These are phyloP conservation scores for Leccinum subrobustum DNA, from an alignment of 1,284 basidiomycete species.

Conservation along the genomic window DNA sequence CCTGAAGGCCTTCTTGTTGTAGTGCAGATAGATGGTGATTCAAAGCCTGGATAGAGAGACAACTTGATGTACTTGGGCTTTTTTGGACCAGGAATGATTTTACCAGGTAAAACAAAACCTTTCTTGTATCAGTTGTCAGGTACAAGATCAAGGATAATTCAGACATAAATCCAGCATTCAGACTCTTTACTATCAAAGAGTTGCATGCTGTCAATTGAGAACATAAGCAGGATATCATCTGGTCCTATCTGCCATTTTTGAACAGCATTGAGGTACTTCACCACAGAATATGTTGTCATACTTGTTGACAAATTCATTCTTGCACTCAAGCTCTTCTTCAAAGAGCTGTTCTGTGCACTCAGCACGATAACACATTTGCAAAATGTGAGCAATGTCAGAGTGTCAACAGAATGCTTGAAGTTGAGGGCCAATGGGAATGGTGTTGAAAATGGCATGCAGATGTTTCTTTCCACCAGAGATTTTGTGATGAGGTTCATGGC, in stretches of 20 bases:
- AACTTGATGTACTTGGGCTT: slow-evolving; percentile 9
- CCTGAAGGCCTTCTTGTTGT: not conserved
- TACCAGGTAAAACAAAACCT: slow-evolving; percentile 1
- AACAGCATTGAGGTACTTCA: slow-evolving; percentile 21
- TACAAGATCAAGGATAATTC: slow-evolving; percentile 3
- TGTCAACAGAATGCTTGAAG: slow-evolving; percentile 32
- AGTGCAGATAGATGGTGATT: slow-evolving; percentile 1
- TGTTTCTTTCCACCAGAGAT: not conserved
- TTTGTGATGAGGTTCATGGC: slow-evolving; percentile 7
- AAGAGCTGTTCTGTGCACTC: slow-evolving; percentile 8
- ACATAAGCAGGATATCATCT: not conserved
- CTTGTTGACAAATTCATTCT: slow-evolving; percentile 5
- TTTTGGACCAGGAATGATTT: slow-evolving; percentile 12
- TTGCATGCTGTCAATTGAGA: slow-evolving; percentile 3
- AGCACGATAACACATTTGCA: slow-evolving; percentile 20
- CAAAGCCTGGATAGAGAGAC: slow-evolving; percentile 3
- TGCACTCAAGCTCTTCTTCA: slow-evolving; percentile 1
- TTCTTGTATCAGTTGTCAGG: slow-evolving; percentile 4
- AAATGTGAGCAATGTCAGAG: slow-evolving; percentile 20
- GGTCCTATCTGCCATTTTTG: slow-evolving; percentile 16
- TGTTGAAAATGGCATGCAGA: slow-evolving; percentile 28
- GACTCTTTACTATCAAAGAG: slow-evolving; percentile 4
- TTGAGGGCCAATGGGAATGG: slow-evolving; percentile 17
- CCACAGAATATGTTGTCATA: slow-evolving; percentile 22
- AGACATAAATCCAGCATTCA: slow-evolving; percentile 11